Evolutionary conservation across 2,329 filamentous ascomycete genomes (phyloP).

Genomic region (Penicillium sp.): DNA sequence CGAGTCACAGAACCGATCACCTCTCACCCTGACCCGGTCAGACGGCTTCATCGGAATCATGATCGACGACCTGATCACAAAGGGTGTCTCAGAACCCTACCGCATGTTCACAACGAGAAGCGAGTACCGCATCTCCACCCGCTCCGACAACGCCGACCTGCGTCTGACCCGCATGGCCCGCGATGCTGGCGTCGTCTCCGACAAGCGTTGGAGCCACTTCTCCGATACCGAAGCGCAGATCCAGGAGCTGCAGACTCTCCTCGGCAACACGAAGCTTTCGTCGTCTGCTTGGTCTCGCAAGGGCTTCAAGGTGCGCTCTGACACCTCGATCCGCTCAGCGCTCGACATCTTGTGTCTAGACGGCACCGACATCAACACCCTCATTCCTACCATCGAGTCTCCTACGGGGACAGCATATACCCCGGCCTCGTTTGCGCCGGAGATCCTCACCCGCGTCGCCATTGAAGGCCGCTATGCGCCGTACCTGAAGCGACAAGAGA

Average conservation of each 20-base stretch:
- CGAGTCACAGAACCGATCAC: slow-evolving; percentile 56
- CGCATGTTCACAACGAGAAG: slow-evolving; percentile 95
- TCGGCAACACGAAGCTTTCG: slow-evolving; percentile 52
- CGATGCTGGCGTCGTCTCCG: slow-evolving; percentile 66
- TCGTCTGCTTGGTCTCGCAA: slow-evolving; percentile 58
- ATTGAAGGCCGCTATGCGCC: slow-evolving; percentile 83
- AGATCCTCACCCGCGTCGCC: slow-evolving; percentile 59
- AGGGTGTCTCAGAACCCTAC: slow-evolving; percentile 93
- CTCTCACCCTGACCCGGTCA: slow-evolving; percentile 63
- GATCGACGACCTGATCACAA: slow-evolving; percentile 95
- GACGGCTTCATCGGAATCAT: slow-evolving; percentile 98
- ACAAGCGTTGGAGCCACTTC: slow-evolving; percentile 67
- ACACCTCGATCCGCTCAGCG: slow-evolving; percentile 60
- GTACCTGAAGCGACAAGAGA: slow-evolving; percentile 66
- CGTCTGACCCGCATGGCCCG: slow-evolving; percentile 73
- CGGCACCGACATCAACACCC: slow-evolving; percentile 49
- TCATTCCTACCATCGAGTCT: slow-evolving; percentile 47
- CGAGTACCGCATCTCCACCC: slow-evolving; percentile 86
- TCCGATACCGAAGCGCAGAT: slow-evolving; percentile 59
- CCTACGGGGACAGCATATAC: slow-evolving; percentile 32
- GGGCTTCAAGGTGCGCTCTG: slow-evolving; percentile 61
- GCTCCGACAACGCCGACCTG: slow-evolving; percentile 86
- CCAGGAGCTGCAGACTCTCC: slow-evolving; percentile 52
- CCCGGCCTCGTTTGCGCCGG: slow-evolving; percentile 44
- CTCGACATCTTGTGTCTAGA: slow-evolving; percentile 69